These are phyloP conservation scores for Begonia fuchsioides DNA, from an alignment of 306 rosid genomes.

Conservation along the genomic window DNA sequence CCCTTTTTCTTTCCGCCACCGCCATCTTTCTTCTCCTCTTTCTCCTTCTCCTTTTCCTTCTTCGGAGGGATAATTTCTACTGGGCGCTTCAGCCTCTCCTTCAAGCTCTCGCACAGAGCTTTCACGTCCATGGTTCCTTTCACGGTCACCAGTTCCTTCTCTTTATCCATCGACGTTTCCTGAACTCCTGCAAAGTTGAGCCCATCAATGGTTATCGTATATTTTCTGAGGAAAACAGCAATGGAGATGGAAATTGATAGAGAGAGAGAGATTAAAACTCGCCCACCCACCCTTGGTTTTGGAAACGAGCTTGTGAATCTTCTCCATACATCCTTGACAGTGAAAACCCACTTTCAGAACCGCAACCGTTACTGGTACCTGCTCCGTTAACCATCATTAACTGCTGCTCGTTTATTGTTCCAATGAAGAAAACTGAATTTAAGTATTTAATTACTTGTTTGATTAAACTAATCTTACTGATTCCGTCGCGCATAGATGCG, in stretches of 20 bases:
- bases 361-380: conserved; percentile 50
- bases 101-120: conserved; percentile 24
- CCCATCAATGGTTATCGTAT: background rate
- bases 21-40: conserved; percentile 4
- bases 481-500: background rate
- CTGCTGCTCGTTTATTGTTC: background rate
- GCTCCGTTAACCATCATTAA: background rate
- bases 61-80: conserved; percentile 48
- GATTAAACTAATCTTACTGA: background rate
- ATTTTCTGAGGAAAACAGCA: background rate
- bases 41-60: conserved; percentile 32
- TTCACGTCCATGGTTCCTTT: conserved; percentile 57
- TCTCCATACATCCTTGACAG: conserved; percentile 53
- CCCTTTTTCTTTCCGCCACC: conserved; percentile 6
- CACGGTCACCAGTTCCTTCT: conserved; percentile 43
- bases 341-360: conserved; percentile 45
- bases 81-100: conserved; percentile 30
- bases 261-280: too few relatives aligned
- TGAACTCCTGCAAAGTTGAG: conserved; percentile 23
- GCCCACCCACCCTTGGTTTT: conserved; percentile 46
- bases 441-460: background rate
- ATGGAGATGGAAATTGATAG: background rate
- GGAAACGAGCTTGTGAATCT: conserved; percentile 21
- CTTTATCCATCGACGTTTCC: conserved; percentile 31
- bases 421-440: background rate